Evolutionary conservation across 169 alveolate genomes (phyloP).

Genomic region (Cryptosporidium baileyi): DNA sequence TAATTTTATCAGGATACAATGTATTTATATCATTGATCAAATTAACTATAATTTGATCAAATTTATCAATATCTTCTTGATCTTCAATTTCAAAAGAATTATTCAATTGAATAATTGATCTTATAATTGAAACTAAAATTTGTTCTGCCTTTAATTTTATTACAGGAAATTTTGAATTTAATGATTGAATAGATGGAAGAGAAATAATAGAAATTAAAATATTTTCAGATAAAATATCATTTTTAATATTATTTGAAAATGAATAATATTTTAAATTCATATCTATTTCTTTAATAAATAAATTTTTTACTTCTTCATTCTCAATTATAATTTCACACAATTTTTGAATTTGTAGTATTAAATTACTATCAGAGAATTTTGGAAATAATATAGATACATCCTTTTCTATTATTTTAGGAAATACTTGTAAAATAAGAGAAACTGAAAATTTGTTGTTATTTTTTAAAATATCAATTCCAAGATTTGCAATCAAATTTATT

Average conservation of each 20-base stretch:
- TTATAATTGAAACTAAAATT: neutral
- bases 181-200: constrained; percentile 23
- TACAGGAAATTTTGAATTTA: constrained; percentile 11
- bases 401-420: neutral
- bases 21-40: too few species aligned
- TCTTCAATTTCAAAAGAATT: neutral
- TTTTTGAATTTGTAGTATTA: constrained; percentile 15
- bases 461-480: neutral
- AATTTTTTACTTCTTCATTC: neutral
- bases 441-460: neutral
- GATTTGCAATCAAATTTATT: neutral
- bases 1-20: neutral
- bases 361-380: neutral
- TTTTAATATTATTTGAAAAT: neutral
- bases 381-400: neutral
- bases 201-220: neutral
- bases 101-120: too few species aligned
- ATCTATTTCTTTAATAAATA: neutral
- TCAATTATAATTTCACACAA: constrained; percentile 16
- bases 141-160: constrained; percentile 51
- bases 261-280: neutral
- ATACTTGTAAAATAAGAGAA: constrained; percentile 3
- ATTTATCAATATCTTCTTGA: neutral
- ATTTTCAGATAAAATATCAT: neutral
- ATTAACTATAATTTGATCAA: too few species aligned